These are phyloP conservation scores for Pseudopyrenochaeta lycopersici DNA, from an alignment of 2,329 filamentous ascomycete species.

Conservation along the genomic window DNA sequence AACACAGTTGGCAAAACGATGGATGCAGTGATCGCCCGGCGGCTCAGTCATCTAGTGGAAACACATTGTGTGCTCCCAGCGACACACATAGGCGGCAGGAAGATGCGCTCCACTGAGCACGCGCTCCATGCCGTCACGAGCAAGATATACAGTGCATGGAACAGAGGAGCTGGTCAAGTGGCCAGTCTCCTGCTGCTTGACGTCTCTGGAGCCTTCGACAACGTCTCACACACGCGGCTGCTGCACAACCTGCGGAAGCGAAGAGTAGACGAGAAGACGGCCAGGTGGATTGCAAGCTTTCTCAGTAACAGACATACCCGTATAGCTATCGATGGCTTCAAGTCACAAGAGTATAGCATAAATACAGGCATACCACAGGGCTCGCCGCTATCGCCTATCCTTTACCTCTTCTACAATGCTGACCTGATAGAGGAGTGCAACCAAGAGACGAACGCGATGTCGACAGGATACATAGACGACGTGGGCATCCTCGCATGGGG, in stretches of 20 bases:
- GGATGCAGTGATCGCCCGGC: constrained; percentile 31
- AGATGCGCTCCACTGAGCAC: constrained; percentile 30
- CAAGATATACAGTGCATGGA: constrained; percentile 33
- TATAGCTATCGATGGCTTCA: constrained; percentile 21
- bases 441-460: constrained; percentile 11
- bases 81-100: constrained; percentile 37
- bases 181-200: constrained; percentile 44
- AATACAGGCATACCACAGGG: constrained; percentile 39
- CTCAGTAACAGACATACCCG: constrained; percentile 19
- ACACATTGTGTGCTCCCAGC: constrained; percentile 29
- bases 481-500: constrained; percentile 25
- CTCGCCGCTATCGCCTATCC: constrained; percentile 41
- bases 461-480: constrained; percentile 35
- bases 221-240: constrained; percentile 30
- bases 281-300: constrained; percentile 29
- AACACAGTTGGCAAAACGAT: constrained; percentile 41
- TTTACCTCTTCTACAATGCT: constrained; percentile 46
- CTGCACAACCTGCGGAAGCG: constrained; percentile 29
- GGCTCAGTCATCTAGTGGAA: constrained; percentile 22
- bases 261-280: constrained; percentile 19
- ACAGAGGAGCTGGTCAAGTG: constrained; percentile 18
- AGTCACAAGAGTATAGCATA: constrained; percentile 16
- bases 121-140: constrained; percentile 37
- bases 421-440: constrained; percentile 36
- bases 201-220: constrained; percentile 41